phyloP scores from a whole-genome alignment of 1,284 basidiomycete species.

The Hypsizygus ulmarius region DNA sequence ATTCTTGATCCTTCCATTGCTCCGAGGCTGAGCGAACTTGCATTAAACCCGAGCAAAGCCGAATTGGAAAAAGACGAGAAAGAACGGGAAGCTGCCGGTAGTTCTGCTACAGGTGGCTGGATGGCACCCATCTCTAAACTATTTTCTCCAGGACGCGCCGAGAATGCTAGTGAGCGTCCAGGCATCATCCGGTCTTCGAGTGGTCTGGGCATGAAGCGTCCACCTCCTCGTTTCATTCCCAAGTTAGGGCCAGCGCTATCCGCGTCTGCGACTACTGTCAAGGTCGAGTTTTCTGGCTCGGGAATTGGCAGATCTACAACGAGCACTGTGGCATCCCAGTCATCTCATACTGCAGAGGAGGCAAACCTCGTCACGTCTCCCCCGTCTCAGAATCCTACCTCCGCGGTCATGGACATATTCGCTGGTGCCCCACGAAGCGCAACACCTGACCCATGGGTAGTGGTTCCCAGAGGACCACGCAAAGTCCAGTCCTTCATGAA shows the following conservation, averaged over 20 bases:
- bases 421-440: constrained; percentile 68
- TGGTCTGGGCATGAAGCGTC: constrained; percentile 21
- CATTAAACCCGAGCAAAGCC: constrained; percentile 61
- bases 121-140: constrained; percentile 82
- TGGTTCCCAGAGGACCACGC: constrained; percentile 50
- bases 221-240: constrained; percentile 41
- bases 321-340: constrained; percentile 32
- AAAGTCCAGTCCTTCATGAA: constrained; percentile 33
- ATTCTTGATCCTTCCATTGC: constrained; percentile 85
- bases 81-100: constrained; percentile 27
- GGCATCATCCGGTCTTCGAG: constrained; percentile 18
- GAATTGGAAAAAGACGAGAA: constrained; percentile 35
- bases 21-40: constrained; percentile 65
- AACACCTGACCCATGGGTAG: constrained; percentile 60
- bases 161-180: constrained; percentile 16
- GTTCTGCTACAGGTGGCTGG: constrained; percentile 51
- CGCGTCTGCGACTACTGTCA: constrained; percentile 86
- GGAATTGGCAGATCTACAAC: constrained; percentile 76
- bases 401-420: constrained; percentile 74
- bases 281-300: constrained; percentile 86
- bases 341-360: constrained; percentile 10
- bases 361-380: constrained; percentile 17
- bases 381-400: constrained; percentile 19
- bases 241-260: constrained; percentile 81
- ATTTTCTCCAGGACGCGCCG: constrained; percentile 40